Percentiles rank a stretch among this genome's conserved stretches.
Evolutionary conservation across 2,329 filamentous ascomycete genomes (phyloP).

Genomic region (Penicillium rolfsii): DNA sequence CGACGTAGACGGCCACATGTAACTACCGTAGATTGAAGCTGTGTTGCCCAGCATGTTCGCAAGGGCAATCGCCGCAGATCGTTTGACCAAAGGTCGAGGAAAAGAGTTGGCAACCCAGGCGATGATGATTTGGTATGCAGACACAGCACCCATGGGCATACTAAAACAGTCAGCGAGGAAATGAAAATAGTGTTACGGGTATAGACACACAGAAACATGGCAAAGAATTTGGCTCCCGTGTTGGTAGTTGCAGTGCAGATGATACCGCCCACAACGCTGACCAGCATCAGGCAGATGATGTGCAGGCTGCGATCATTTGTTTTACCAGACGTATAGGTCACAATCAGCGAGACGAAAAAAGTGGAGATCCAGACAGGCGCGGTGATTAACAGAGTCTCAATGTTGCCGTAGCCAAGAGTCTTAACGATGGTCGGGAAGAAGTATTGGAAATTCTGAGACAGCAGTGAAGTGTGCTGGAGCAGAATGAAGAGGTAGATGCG

Average conservation of each 20-base stretch:
- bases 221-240: constrained; percentile 60
- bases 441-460: constrained; percentile 63
- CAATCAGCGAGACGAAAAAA: constrained; percentile 57
- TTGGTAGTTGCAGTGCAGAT: constrained; percentile 58
- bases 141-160: constrained; percentile 59
- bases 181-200: not conserved
- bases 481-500: constrained; percentile 48
- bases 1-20: constrained; percentile 41
- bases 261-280: constrained; percentile 59
- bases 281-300: constrained; percentile 57
- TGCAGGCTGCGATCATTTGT: constrained; percentile 61
- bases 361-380: constrained; percentile 61
- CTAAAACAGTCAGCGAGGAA: constrained; percentile 14
- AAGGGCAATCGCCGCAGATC: constrained; percentile 47
- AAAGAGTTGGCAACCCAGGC: constrained; percentile 50
- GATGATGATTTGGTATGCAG: constrained; percentile 49
- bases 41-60: constrained; percentile 49
- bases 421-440: constrained; percentile 68
- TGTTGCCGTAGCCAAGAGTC: constrained; percentile 59
- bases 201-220: constrained; percentile 57
- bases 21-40: constrained; percentile 47
- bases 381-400: constrained; percentile 51
- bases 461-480: constrained; percentile 54
- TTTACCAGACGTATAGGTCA: constrained; percentile 59
- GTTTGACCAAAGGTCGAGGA: constrained; percentile 50